Evolutionary conservation across 2,329 filamentous ascomycete species (phyloP).

Genomic region (Nemania sp.): DNA sequence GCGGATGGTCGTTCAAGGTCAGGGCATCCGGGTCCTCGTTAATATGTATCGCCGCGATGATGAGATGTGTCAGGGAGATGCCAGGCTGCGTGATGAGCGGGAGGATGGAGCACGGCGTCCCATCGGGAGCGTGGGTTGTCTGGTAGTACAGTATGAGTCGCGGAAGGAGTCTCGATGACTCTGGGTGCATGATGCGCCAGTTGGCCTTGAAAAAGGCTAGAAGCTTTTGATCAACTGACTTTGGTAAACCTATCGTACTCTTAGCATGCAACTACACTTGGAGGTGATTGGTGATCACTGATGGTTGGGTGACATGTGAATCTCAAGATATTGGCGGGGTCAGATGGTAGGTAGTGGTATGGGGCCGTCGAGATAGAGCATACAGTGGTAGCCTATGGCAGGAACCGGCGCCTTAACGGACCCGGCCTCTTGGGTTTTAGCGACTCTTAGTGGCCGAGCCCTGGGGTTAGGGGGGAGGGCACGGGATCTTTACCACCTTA

Average conservation of each 20-base stretch:
- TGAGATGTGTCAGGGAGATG: conserved; percentile 67
- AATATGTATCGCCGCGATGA: conserved; percentile 78
- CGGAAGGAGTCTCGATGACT: conserved; percentile 29
- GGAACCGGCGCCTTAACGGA: background rate
- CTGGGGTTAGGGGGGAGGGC: too few relatives aligned
- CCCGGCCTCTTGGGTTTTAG: conserved; percentile 10
- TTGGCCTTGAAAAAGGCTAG: background rate
- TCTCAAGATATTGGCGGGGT: background rate
- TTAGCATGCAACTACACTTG: background rate
- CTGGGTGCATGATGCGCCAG: conserved; percentile 28
- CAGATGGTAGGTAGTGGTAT: conserved; percentile 1
- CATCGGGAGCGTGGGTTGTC: conserved; percentile 47
- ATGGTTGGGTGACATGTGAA: conserved; percentile 5
- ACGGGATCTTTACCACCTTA: too few relatives aligned
- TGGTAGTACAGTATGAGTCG: conserved; percentile 44
- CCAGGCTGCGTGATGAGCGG: conserved; percentile 46
- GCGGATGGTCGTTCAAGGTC: conserved; percentile 75
- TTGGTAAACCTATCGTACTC: background rate
- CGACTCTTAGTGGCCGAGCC: conserved; percentile 1
- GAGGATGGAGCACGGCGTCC: conserved; percentile 47
- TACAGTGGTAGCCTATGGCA: background rate
- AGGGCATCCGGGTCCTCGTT: conserved; percentile 68
- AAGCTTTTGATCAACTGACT: background rate
- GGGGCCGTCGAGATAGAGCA: conserved; percentile 8
- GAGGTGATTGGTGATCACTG: too few relatives aligned